phyloP scores from a whole-genome alignment of 495 filamentous ascomycete species.

The Penicillium manginii region DNA sequence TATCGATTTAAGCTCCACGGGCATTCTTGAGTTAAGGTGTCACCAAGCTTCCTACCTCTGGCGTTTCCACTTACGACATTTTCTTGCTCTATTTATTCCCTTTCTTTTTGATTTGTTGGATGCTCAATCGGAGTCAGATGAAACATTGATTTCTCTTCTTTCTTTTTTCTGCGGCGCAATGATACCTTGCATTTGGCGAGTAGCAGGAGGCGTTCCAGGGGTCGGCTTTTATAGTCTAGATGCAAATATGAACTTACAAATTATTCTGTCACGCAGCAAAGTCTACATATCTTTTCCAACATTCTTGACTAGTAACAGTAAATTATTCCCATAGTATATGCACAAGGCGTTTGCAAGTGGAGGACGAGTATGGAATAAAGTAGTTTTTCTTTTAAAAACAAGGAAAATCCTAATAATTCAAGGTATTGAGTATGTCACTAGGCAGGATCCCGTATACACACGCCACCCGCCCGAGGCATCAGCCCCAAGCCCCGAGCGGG shows the following conservation, averaged over 20 bases:
- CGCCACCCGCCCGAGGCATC: neutral
- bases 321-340: no score
- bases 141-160: neutral
- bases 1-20: conserved; percentile 52
- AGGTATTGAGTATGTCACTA: no score
- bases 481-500: neutral
- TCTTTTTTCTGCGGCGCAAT: conserved; percentile 6
- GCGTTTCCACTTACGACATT: neutral
- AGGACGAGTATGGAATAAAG: no score
- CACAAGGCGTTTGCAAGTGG: no score
- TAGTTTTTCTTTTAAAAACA: no score
- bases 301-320: neutral
- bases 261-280: neutral
- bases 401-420: no score
- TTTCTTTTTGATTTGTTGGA: neutral
- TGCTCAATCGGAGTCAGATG: no score
- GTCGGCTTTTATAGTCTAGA: conserved; percentile 4
- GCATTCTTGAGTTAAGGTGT: conserved; percentile 23
- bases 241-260: conserved; percentile 2
- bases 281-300: no score
- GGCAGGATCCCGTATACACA: no score
- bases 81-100: neutral
- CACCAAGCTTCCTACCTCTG: neutral
- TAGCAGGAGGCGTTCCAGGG: conserved; percentile 19
- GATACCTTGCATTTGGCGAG: conserved; percentile 31